Base-by-base conservation (phyloP, 1,284 basidiomycete genomes). In the Leccinum solheimii region DNA sequence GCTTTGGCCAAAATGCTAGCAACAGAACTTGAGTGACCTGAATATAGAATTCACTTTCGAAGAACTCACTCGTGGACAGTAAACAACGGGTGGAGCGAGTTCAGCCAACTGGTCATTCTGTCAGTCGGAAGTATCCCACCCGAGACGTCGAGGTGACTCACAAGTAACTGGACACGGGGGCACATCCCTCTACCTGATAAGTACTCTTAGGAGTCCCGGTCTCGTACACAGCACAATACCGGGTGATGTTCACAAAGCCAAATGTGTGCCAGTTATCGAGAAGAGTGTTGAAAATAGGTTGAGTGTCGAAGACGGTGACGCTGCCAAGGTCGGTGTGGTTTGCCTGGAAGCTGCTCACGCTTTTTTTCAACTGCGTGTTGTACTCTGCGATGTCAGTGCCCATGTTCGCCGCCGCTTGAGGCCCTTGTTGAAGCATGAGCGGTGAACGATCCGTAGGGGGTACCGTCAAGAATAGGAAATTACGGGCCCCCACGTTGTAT, bases 381-480 rank as follows among this genome's bases (percentile, higher is more conserved):
- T 83, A 87, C 67, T 82, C 77, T 6, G 75, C 74, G 19, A 86
- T 76, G 45, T 80, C 74, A 9, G 76, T 62, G 3, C 72, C 76
- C 64, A 86, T 77, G 27, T 71, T 71, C 0, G 73, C 60, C 26
- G 77, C 76, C 13, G 75, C 73, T 1, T 68, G 61, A 1, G 72
- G 58, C 5, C 85, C 85, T 27, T 50, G 49, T 27, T 27, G 49
- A 50, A 86, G 61, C 61, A 81, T 71, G 13, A 86, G 77, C 1
- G 87, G 87, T 0, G 86, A 79, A 54, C 85, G 81, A 67, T 88
- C 78, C 26, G 80, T 82, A 8, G 86, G 85, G 1, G 86, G 87
- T 10, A 88, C 86, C n/a, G 83, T 87, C 50, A 88, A 75, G 77
- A 88, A 86, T 14, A 88, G 74, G 76, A 88, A 88, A 43, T 82